phyloP scores from a whole-genome alignment of 2,329 filamentous ascomycete genomes.

The Cercospora citrullina region DNA sequence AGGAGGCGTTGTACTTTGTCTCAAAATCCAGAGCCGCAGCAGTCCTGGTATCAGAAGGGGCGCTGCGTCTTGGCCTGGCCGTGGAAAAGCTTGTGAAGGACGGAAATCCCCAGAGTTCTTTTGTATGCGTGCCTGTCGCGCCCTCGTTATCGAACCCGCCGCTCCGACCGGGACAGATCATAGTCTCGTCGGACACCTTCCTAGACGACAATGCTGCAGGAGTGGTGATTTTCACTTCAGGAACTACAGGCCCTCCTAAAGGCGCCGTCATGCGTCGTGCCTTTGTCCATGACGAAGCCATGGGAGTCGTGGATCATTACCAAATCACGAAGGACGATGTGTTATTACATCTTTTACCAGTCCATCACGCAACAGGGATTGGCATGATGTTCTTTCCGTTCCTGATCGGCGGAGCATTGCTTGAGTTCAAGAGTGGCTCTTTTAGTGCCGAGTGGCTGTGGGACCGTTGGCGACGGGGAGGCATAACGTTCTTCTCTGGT shows the following conservation, averaged over 20 bases:
- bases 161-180: constrained; percentile 39
- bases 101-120: constrained; percentile 31
- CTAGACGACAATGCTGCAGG: constrained; percentile 45
- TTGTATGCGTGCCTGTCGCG: constrained; percentile 42
- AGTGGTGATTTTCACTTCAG: constrained; percentile 51
- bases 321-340: constrained; percentile 42
- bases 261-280: constrained; percentile 48
- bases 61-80: constrained; percentile 36
- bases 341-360: constrained; percentile 52
- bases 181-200: constrained; percentile 45
- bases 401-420: constrained; percentile 48
- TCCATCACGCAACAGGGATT: constrained; percentile 55
- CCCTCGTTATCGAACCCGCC: constrained; percentile 38
- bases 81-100: constrained; percentile 36
- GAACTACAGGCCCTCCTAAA: constrained; percentile 50
- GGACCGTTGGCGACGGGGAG: constrained; percentile 47
- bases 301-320: constrained; percentile 47
- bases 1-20: constrained; percentile 50
- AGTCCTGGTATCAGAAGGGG: constrained; percentile 42
- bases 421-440: constrained; percentile 51
- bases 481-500: constrained; percentile 51
- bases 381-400: constrained; percentile 53
- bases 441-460: constrained; percentile 48
- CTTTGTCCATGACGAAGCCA: constrained; percentile 42
- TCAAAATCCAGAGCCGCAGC: constrained; percentile 43